Percentiles rank a stretch among this genome's conserved stretches.
Conservation (phyloP, 1,284 basidiomycete genomes). For the Rhodotorula sp. region DNA sequence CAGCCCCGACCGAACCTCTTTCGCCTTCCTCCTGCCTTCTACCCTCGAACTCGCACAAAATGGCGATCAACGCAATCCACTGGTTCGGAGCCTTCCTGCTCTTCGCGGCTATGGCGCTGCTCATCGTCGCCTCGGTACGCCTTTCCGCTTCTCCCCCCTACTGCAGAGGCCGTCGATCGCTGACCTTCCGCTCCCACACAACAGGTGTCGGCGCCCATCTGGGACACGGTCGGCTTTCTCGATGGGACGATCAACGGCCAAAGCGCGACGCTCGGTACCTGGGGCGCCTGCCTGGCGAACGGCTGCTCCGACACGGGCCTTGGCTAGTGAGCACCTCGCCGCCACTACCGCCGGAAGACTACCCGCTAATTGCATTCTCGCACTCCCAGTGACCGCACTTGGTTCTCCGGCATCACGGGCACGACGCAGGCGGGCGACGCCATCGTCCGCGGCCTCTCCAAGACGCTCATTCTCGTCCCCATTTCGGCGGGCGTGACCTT, state of each 20-base stretch:
- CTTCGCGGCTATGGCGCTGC: constrained; percentile 26
- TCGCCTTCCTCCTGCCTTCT: neutral
- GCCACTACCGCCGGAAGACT: neutral
- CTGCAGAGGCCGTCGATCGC: too few species aligned
- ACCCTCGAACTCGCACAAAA: neutral
- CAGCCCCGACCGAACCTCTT: neutral
- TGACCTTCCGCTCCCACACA: neutral
- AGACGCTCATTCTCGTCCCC: constrained; percentile 37
- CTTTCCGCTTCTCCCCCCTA: neutral
- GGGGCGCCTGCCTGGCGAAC: constrained; percentile 26
- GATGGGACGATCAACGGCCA: constrained; percentile 13
- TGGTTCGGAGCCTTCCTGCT: constrained; percentile 31
- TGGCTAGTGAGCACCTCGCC: neutral
- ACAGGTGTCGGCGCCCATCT: constrained; percentile 30
- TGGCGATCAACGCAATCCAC: constrained; percentile 17
- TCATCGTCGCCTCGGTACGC: constrained; percentile 32
- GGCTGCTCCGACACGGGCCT: neutral
- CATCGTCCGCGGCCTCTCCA: constrained; percentile 19
- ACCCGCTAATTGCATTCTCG: neutral
- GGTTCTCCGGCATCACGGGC: constrained; percentile 5
- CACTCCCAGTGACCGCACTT: constrained; percentile 9
- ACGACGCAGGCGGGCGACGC: neutral
- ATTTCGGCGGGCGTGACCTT: constrained; percentile 36
- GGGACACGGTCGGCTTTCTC: constrained; percentile 31
- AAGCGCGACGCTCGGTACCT: constrained; percentile 16